phyloP scores from a whole-genome alignment of 139 green algal genomes.

The Klebsormidium nitens region DNA sequence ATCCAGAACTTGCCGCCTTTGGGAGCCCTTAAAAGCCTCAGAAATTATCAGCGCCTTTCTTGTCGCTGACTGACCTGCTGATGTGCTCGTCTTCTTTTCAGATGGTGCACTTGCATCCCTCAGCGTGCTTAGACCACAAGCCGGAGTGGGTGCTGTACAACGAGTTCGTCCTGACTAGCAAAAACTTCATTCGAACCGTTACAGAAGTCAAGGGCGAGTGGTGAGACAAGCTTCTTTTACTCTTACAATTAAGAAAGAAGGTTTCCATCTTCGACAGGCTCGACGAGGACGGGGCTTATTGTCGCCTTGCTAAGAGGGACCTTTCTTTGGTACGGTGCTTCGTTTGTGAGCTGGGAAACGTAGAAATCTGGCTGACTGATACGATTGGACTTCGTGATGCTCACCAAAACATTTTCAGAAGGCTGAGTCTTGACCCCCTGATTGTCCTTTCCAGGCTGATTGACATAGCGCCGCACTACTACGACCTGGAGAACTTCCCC shows the following conservation, averaged over 20 bases:
- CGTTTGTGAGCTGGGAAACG: no score
- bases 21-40: neutral
- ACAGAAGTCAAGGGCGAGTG: conserved; percentile 92
- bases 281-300: no score
- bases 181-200: conserved; percentile 95
- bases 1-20: no score
- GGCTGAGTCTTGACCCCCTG: no score
- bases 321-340: no score
- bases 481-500: conserved; percentile 94
- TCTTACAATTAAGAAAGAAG: no score
- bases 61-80: conserved; percentile 2
- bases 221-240: no score
- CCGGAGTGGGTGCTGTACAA: conserved; percentile 98
- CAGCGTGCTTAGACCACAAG: conserved; percentile 87
- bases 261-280: no score
- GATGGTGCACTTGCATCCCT: conserved; percentile 89
- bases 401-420: no score
- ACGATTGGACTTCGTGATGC: no score
- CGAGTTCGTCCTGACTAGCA: conserved; percentile 96
- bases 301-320: no score
- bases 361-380: no score
- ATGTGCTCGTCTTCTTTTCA: conserved; percentile 1
- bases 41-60: neutral
- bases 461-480: conserved; percentile 95
- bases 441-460: conserved; percentile 52